phyloP scores from a whole-genome alignment of 139 green algal genomes.

The Dunaliella primolecta region DNA sequence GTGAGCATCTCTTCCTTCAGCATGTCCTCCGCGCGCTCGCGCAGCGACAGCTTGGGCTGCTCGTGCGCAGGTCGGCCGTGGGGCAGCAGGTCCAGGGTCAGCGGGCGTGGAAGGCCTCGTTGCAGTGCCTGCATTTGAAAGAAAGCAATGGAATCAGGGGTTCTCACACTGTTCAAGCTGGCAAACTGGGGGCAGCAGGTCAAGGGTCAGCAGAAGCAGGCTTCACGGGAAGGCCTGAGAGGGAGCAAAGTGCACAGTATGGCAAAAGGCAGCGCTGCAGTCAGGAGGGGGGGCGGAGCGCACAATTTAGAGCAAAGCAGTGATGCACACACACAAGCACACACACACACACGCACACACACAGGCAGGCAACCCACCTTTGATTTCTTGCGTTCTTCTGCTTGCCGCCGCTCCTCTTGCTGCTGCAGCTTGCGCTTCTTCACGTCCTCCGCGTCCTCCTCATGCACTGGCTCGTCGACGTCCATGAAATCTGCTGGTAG shows the following conservation, averaged over 20 bases:
- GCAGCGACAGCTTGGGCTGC: slow-evolving; percentile 12
- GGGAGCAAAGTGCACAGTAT: neutral
- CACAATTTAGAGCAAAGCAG: too few relatives aligned
- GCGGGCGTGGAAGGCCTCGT: slow-evolving; percentile 69
- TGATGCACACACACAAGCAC: too few relatives aligned
- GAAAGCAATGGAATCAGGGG: neutral
- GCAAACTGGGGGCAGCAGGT: neutral
- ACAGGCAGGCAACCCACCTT: slow-evolving; percentile 18
- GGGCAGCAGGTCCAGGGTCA: slow-evolving; percentile 37
- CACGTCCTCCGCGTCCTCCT: slow-evolving; percentile 82
- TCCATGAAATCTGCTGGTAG: slow-evolving; percentile 39
- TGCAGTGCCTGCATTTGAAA: slow-evolving; percentile 59
- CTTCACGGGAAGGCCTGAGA: neutral
- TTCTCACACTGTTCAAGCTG: neutral
- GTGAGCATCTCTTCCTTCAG: slow-evolving; percentile 61
- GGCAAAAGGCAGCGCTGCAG: neutral
- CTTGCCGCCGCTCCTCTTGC: slow-evolving; percentile 45
- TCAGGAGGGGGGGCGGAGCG: too few relatives aligned
- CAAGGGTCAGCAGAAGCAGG: neutral
- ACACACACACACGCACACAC: too few relatives aligned
- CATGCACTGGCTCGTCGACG: slow-evolving; percentile 36
- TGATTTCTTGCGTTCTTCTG: slow-evolving; percentile 48
- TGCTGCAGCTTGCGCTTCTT: slow-evolving; percentile 48
- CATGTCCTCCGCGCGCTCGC: slow-evolving; percentile 69
- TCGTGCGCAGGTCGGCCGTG: slow-evolving; percentile 19